Base-by-base conservation (phyloP, 208 protist genomes). In the Leishmania tropica region DNA sequence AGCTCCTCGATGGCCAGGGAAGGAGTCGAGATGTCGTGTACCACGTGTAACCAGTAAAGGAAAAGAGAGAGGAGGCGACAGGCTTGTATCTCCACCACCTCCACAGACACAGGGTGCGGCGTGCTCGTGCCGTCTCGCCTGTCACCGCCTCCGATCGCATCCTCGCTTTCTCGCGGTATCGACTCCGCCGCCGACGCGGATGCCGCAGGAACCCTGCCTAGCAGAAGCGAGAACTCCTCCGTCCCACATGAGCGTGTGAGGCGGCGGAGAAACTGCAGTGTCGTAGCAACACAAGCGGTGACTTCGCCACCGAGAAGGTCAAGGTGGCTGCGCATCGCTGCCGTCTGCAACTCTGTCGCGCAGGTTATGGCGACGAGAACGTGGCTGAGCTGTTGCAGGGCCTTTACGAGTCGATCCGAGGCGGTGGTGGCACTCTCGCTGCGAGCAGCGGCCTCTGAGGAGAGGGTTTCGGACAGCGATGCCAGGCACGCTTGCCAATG, bases 21-120 rank as follows among this genome's bases (percentile, higher is more conserved):
- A 13, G 83, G 74, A 60, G 70, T 45, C 11, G 71, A n/a, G 13
- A 73, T 70, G 15, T 68, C 78, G 28, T 83, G 73, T 40, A 78
- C 40, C 51, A 80, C 17, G 56, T 83, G 78, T 75, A 86, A 76
- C 83, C 83, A 86, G 60, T 83, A 86, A 35, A 86, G 73, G 2
- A 83, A 47, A 5, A 86, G 75, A 28, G 78, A 83, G 15, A 86
- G 65, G 19, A 86, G 74, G n/a, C 83, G 78, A 68, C 78, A 83
- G 64, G 64, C 78, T 62, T 83, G 83, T 40, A 73, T 67, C 74
- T 83, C 73, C 3, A 83, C 78, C 48, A 67, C 78, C 31, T 76
- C 78, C 19, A 67, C 73, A 76, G 73, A n/a, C 73, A 76, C 45
- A 42, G 35, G 17, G 28, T 53, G 24, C 35, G 8, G 42, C 45